Conservation (phyloP, 1,284 basidiomycete species). For the Boletus semigastroideus region DNA sequence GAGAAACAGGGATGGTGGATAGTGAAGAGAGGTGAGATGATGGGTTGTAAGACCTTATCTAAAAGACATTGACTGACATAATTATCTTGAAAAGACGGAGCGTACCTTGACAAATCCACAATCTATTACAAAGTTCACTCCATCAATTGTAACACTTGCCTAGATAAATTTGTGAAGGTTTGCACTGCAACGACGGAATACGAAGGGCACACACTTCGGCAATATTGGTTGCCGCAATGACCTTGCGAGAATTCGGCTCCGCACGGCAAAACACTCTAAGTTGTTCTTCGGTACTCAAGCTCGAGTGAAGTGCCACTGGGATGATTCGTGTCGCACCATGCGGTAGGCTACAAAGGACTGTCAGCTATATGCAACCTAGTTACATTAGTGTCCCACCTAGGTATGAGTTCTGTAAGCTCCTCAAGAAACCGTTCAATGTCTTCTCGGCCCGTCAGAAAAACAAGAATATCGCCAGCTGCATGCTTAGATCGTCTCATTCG, state of each 20-base stretch:
- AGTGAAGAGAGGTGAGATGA: conserved; percentile 81
- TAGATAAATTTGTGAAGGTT: conserved; percentile 26
- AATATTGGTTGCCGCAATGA: conserved; percentile 94
- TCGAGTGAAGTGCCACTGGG: conserved; percentile 85
- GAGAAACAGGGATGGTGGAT: conserved; percentile 74
- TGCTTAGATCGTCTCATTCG: conserved; percentile 40
- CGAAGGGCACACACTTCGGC: conserved; percentile 68
- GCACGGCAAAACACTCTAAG: conserved; percentile 79
- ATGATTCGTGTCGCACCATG: conserved; percentile 57
- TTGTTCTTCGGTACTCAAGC: conserved; percentile 85
- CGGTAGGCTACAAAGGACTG: conserved; percentile 48
- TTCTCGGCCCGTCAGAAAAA: conserved; percentile 95
- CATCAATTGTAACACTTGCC: conserved; percentile 96
- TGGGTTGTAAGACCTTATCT: conserved; percentile 86
- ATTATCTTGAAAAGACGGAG: not conserved
- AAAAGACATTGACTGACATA: not conserved
- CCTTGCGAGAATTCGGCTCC: conserved; percentile 77
- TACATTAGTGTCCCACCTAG: conserved; percentile 50
- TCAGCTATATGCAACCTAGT: conserved; percentile 7
- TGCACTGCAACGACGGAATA: not conserved
- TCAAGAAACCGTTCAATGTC: conserved; percentile 92
- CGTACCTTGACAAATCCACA: conserved; percentile 91
- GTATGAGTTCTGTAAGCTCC: conserved; percentile 74
- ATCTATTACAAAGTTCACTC: conserved; percentile 94
- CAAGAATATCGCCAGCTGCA: conserved; percentile 85